phyloP scores from a whole-genome alignment of 1,284 basidiomycete species.

The Puccinia triticina region DNA sequence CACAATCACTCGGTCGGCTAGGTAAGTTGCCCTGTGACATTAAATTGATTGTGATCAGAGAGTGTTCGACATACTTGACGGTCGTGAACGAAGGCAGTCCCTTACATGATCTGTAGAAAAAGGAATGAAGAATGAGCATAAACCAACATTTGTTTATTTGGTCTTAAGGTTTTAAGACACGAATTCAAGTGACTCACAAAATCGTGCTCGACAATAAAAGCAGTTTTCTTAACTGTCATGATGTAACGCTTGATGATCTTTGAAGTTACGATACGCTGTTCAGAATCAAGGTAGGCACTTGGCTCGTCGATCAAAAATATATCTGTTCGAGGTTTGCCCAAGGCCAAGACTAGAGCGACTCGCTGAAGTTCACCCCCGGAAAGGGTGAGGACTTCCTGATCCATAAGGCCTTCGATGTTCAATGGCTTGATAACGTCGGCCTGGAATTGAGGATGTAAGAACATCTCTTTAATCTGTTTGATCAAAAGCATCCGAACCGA shows the following conservation, averaged over 20 bases:
- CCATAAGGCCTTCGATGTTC: slow-evolving; percentile 86
- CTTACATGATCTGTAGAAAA: slow-evolving; percentile 50
- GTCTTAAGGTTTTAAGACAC: neutral
- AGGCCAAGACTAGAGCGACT: slow-evolving; percentile 86
- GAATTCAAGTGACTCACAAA: slow-evolving; percentile 67
- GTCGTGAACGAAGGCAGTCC: neutral
- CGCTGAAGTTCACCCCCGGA: slow-evolving; percentile 96
- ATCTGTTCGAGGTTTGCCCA: slow-evolving; percentile 74
- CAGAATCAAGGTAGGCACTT: slow-evolving; percentile 85
- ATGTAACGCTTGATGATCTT: slow-evolving; percentile 90
- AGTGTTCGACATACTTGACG: neutral
- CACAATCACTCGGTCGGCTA: slow-evolving; percentile 94
- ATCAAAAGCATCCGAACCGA: slow-evolving; percentile 87
- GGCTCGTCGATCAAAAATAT: slow-evolving; percentile 74
- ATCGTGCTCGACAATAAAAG: slow-evolving; percentile 97
- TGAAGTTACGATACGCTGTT: slow-evolving; percentile 94
- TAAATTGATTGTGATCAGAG: slow-evolving; percentile 51
- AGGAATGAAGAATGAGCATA: neutral
- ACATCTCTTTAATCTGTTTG: slow-evolving; percentile 88
- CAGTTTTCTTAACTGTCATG: slow-evolving; percentile 92
- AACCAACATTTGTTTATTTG: neutral
- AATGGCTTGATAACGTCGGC: slow-evolving; percentile 95
- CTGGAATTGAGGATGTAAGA: slow-evolving; percentile 95
- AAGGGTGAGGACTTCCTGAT: slow-evolving; percentile 92
- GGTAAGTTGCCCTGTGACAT: slow-evolving; percentile 80